Evolutionary conservation across 768 basidiomycete genomes (phyloP).

Genomic region (Phanerochaete sordida): DNA sequence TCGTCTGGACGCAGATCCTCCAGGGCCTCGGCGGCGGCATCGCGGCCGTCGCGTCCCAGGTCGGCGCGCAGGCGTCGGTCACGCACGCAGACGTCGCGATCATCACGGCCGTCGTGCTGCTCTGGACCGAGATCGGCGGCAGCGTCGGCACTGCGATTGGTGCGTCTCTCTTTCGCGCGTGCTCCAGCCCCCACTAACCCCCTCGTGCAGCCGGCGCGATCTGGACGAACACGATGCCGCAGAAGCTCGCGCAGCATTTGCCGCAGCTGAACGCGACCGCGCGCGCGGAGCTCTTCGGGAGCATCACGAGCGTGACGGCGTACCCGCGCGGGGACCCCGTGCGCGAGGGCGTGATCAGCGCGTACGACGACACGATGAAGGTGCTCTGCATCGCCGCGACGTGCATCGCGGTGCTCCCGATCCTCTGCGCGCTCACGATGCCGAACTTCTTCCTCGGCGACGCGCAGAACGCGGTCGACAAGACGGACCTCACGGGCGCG

Average conservation of each 20-base stretch:
- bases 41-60: conserved; percentile 40
- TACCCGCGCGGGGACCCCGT: conserved; percentile 52
- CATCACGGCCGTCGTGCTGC: conserved; percentile 44
- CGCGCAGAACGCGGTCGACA: conserved; percentile 67
- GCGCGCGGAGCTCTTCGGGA: conserved; percentile 48
- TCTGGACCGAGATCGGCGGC: conserved; percentile 45
- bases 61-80: conserved; percentile 47
- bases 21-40: conserved; percentile 52
- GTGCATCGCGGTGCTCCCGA: conserved; percentile 49
- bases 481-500: conserved; percentile 17
- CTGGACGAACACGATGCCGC: conserved; percentile 67
- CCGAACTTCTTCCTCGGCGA: conserved; percentile 57
- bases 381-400: conserved; percentile 31
- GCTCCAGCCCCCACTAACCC: neutral
- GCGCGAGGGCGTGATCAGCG: conserved; percentile 36
- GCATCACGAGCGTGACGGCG: conserved; percentile 47
- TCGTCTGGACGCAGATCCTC: conserved; percentile 46
- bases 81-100: conserved; percentile 47
- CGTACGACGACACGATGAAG: conserved; percentile 28
- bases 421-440: conserved; percentile 44
- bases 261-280: conserved; percentile 42
- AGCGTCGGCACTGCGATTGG: conserved; percentile 41
- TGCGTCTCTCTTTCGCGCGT: conserved; percentile 4
- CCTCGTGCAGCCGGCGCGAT: conserved; percentile 48
- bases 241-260: conserved; percentile 50